A percentile compares a stretch with the other conserved stretches of the same genome.
Conservation (phyloP, 140 eudicot genomes). For the Erigeron philadelphicus region DNA sequence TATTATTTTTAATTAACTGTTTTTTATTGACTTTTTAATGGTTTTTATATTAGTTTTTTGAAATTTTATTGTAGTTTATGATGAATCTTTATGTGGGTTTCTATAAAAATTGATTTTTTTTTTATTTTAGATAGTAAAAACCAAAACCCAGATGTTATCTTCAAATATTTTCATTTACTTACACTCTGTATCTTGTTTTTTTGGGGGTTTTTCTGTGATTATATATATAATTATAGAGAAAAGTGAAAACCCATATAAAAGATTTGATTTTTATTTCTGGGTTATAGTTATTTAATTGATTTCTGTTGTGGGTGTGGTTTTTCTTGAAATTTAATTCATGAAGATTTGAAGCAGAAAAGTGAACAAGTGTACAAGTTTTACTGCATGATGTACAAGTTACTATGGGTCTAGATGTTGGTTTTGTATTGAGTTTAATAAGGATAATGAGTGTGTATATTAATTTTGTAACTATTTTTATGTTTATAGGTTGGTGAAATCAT, state of each 20-base stretch:
- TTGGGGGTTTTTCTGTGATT: neutral
- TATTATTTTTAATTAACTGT: no score
- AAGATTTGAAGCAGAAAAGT: neutral
- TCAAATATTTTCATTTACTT: neutral
- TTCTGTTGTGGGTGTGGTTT: neutral
- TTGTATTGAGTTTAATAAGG: neutral
- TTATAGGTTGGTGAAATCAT: slow-evolving; percentile 91
- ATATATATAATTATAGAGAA: neutral
- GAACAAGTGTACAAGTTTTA: slow-evolving; percentile 6
- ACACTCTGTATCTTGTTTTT: neutral
- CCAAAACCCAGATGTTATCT: neutral
- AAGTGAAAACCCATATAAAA: neutral
- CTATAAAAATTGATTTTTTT: neutral
- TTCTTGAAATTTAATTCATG: neutral
- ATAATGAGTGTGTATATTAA: slow-evolving; percentile 8
- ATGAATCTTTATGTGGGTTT: neutral
- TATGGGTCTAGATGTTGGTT: neutral
- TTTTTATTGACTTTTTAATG: neutral
- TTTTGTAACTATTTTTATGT: slow-evolving; percentile 16
- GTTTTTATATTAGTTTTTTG: neutral
- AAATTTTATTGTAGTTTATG: neutral
- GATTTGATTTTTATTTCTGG: neutral
- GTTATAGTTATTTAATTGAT: neutral
- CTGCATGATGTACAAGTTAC: slow-evolving; percentile 19
- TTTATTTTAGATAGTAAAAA: neutral